Percentiles rank a stretch among this genome's conserved stretches.
Evolutionary conservation across 768 basidiomycete species (phyloP).

Genomic region (Pluteus cervinus): DNA sequence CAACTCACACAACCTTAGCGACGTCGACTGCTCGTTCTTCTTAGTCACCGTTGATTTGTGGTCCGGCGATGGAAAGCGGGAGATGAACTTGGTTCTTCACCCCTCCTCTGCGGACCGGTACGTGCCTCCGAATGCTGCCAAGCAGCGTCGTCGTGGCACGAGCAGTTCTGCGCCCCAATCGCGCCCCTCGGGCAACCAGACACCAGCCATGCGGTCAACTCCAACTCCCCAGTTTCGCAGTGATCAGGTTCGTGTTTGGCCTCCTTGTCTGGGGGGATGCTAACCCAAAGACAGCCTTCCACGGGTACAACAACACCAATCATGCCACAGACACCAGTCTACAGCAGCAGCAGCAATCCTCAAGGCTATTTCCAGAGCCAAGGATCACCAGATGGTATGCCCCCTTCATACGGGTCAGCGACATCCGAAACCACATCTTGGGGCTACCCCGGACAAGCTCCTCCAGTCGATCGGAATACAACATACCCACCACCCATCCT

Average conservation of each 20-base stretch:
- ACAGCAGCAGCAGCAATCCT: slow-evolving; percentile 31
- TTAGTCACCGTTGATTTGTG: slow-evolving; percentile 90
- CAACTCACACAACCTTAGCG: slow-evolving; percentile 35
- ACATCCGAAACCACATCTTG: slow-evolving; percentile 45
- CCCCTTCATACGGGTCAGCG: slow-evolving; percentile 35
- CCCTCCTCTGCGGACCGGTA: slow-evolving; percentile 77
- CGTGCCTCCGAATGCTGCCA: slow-evolving; percentile 42
- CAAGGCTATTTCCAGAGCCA: slow-evolving; percentile 42
- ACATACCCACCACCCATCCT: slow-evolving; percentile 43
- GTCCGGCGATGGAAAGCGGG: slow-evolving; percentile 75
- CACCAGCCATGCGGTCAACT: slow-evolving; percentile 39
- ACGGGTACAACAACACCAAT: slow-evolving; percentile 31
- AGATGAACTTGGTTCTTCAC: slow-evolving; percentile 87
- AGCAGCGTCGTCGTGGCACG: slow-evolving; percentile 36
- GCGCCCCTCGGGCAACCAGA: slow-evolving; percentile 36
- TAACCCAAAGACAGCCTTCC: slow-evolving; percentile 13
- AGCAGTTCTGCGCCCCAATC: slow-evolving; percentile 28
- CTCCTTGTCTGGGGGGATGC: not conserved
- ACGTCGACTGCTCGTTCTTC: slow-evolving; percentile 84
- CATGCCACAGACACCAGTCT: slow-evolving; percentile 33
- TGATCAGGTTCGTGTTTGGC: slow-evolving; percentile 36
- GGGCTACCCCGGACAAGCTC: slow-evolving; percentile 41
- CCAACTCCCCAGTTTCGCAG: slow-evolving; percentile 42
- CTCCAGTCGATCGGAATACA: slow-evolving; percentile 39
- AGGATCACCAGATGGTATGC: slow-evolving; percentile 27